A percentile compares a stretch with the other conserved stretches of the same genome.
Evolutionary conservation across 345 rosid species (phyloP).

Genomic region (Erucastrum elatum): DNA sequence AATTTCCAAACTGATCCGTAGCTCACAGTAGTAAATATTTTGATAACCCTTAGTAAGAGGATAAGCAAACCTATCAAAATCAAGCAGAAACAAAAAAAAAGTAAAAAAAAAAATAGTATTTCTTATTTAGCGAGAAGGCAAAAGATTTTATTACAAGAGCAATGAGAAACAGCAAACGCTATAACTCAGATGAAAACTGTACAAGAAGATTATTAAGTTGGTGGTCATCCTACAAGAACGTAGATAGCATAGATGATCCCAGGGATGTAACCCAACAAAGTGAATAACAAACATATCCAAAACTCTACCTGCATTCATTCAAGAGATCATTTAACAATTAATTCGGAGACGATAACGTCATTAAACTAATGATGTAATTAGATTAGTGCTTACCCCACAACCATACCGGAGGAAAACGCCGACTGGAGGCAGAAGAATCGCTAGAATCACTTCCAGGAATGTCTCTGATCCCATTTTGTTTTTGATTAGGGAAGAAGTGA

Average conservation of each 20-base stretch:
- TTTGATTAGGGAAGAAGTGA: background rate
- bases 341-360: background rate
- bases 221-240: conserved; percentile 60
- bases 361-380: background rate
- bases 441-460: conserved; percentile 73
- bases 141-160: conserved; percentile 3
- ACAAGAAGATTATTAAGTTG: conserved; percentile 20
- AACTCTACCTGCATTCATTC: conserved; percentile 70
- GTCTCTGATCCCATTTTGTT: conserved; percentile 74
- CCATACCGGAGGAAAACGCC: conserved; percentile 96
- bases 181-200: conserved; percentile 23
- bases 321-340: background rate
- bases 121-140: background rate
- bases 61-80: background rate
- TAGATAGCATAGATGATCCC: conserved; percentile 88
- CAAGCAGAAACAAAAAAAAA: background rate
- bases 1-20: background rate
- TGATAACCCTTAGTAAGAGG: background rate
- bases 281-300: conserved; percentile 82
- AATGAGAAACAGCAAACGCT: conserved; percentile 13
- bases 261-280: conserved; percentile 74
- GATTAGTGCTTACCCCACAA: conserved; percentile 58
- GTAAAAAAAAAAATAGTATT: background rate
- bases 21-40: background rate
- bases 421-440: conserved; percentile 86